These are phyloP conservation scores for Teunomyces gatunensis DNA, from an alignment of 805 yeast species.

Conservation along the genomic window DNA sequence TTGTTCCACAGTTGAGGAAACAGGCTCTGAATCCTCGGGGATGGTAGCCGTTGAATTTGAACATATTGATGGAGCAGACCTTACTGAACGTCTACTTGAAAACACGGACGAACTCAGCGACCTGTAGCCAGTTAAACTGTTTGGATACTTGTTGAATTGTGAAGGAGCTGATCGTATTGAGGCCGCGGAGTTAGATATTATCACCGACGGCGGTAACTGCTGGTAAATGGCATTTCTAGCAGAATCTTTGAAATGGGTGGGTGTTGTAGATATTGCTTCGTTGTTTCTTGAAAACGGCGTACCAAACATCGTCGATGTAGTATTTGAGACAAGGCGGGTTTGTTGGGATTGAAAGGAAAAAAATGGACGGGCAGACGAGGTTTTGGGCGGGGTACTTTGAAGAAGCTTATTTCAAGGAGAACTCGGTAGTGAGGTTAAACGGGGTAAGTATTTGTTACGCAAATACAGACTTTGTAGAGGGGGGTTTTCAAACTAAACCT, in stretches of 20 bases:
- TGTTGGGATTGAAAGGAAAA: background rate
- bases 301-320: conserved; percentile 26
- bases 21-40: conserved; percentile 44
- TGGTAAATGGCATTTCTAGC: conserved; percentile 45
- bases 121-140: conserved; percentile 17
- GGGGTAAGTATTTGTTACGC: background rate
- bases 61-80: conserved; percentile 44
- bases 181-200: conserved; percentile 23
- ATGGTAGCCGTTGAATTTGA: conserved; percentile 43
- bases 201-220: conserved; percentile 33
- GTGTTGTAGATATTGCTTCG: conserved; percentile 27
- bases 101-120: conserved; percentile 40
- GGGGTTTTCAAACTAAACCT: background rate
- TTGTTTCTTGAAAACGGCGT: conserved; percentile 24
- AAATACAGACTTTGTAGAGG: background rate
- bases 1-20: conserved; percentile 42
- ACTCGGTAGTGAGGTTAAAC: background rate
- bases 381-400: too few relatives aligned
- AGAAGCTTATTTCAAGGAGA: too few relatives aligned
- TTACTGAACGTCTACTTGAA: conserved; percentile 35
- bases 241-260: conserved; percentile 39
- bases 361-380: background rate
- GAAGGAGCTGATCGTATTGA: conserved; percentile 43
- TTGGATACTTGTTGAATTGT: conserved; percentile 19
- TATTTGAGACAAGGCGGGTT: background rate